A percentile compares a stretch with the other conserved stretches of the same genome.
Evolutionary conservation across 768 basidiomycete genomes (phyloP).

Genomic region (Serendipita vermifera): DNA sequence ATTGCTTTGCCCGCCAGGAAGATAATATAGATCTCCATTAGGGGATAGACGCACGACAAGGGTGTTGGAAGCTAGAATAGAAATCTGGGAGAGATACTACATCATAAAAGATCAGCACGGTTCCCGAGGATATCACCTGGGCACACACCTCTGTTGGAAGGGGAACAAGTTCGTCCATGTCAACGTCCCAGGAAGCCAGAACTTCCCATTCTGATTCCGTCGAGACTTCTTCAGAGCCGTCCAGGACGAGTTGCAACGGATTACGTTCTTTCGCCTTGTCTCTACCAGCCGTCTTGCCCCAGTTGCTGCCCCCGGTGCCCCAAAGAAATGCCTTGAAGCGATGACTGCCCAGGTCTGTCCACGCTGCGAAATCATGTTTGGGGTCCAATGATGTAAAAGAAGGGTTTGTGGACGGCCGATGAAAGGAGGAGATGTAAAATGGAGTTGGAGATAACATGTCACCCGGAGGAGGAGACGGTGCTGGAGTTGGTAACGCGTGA

Average conservation of each 20-base stretch:
- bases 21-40: constrained; percentile 45
- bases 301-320: constrained; percentile 33
- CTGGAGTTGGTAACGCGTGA: constrained; percentile 16
- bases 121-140: constrained; percentile 20
- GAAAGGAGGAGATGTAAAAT: constrained; percentile 66
- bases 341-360: constrained; percentile 40
- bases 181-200: constrained; percentile 54
- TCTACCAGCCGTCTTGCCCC: constrained; percentile 17
- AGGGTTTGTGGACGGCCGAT: constrained; percentile 76
- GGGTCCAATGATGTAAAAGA: constrained; percentile 48
- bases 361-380: constrained; percentile 39
- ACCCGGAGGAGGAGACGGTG: constrained; percentile 15
- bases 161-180: constrained; percentile 43
- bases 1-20: constrained; percentile 27
- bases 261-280: constrained; percentile 2
- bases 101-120: background rate
- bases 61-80: constrained; percentile 56
- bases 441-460: constrained; percentile 25
- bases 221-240: constrained; percentile 12
- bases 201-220: constrained; percentile 41
- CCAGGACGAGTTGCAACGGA: constrained; percentile 11
- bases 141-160: constrained; percentile 54
- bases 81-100: constrained; percentile 20
- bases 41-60: constrained; percentile 54
- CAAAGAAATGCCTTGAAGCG: constrained; percentile 46